Base-by-base conservation (phyloP, 2,329 filamentous ascomycete genomes). In the Cadophora malorum region DNA sequence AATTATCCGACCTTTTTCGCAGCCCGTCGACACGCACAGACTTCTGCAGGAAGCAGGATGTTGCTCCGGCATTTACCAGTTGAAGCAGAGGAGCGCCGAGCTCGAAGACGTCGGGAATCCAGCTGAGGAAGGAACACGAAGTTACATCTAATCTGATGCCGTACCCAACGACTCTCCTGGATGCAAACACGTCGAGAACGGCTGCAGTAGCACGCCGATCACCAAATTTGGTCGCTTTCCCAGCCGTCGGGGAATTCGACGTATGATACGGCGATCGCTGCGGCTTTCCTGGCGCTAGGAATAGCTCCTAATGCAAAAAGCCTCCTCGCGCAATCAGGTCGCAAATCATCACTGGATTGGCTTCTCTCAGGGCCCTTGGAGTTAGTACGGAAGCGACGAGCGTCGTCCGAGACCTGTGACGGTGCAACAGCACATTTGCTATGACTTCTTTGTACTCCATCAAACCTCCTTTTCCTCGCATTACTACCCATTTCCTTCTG, bases 181-280 rank as follows among this genome's bases (percentile, higher is more conserved):
- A 35, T 35, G 4, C 41, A 5, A 45, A 45, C 2, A 12, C 41
- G 41, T 45, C 56, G 21, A 59, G 21, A 33, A 38, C 35, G 56
- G 56, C 56, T 28, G 56, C 21, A 23, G 52, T n/a, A 55, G 52
- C 16, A 55, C 52, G 56, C 33, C 21, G 56, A 59, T 59, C 56
- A 41, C 33, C 19, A 45, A 21, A 41, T 10, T 25, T 14, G 35
- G 35, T 25, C 33, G 6, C 6, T 49, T 19, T 21, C 45, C 21
- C 21, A 25, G 21, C 56, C 33, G 8, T 59, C 56, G 35, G 35
- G 33, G 35, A 21, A 41, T 45, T 41, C 56, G 56, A 59, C 56
- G 56, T 45, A 59, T 59, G 35, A 59, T 41, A 16, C 56, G 21
- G 35, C 33, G n/a, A 45, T 59, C 41, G 56, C 56, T 59, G 55